A percentile compares a stretch with the other conserved stretches of the same genome.
Evolutionary conservation across 768 basidiomycete genomes (phyloP).

Genomic region (Rhizopogon vinicolor): DNA sequence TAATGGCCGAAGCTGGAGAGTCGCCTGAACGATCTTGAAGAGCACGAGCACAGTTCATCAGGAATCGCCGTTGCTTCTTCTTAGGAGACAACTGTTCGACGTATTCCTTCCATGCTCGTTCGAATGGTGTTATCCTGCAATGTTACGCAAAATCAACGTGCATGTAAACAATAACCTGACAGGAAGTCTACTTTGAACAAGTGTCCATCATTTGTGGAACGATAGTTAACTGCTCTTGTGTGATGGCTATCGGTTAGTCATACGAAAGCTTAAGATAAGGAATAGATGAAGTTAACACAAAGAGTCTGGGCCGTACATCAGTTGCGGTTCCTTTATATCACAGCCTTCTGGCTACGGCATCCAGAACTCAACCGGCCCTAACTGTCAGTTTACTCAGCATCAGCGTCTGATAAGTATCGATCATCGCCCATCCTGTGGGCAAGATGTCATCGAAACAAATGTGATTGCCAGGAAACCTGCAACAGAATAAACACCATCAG

Average conservation of each 20-base stretch:
- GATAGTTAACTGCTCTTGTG: neutral
- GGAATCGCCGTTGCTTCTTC: neutral
- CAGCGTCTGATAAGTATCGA: neutral
- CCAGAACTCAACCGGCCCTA: neutral
- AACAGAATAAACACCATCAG: neutral
- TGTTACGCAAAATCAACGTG: neutral
- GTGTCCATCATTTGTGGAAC: neutral
- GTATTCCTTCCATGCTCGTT: neutral
- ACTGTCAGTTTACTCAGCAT: neutral
- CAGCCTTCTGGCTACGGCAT: neutral
- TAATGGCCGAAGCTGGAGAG: neutral
- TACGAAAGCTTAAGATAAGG: too few relatives aligned
- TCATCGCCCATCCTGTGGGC: neutral
- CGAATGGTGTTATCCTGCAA: neutral
- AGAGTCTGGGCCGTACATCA: neutral
- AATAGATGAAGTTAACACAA: neutral
- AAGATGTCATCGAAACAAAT: neutral
- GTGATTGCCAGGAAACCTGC: neutral
- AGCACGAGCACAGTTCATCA: neutral
- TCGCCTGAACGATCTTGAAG: neutral
- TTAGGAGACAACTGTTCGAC: neutral
- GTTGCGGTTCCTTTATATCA: neutral
- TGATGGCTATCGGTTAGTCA: neutral
- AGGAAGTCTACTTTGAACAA: neutral
- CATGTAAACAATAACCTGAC: neutral